These are phyloP conservation scores for Stellera chamaejasme DNA, from an alignment of 345 rosid species.

Conservation along the genomic window DNA sequence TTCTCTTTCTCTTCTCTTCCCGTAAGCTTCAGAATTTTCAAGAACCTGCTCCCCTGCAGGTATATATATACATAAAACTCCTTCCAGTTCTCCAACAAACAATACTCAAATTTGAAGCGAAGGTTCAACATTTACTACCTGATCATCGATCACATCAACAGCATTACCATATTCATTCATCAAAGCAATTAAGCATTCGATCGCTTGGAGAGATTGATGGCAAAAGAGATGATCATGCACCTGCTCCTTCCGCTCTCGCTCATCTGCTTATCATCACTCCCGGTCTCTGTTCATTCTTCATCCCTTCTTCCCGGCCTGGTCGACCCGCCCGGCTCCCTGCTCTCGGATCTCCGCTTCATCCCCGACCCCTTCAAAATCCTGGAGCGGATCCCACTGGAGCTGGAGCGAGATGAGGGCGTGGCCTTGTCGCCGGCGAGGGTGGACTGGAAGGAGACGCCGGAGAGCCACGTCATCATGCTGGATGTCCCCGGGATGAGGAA, in stretches of 20 bases:
- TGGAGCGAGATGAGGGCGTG: constrained; percentile 37
- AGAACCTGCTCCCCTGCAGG: constrained; percentile 5
- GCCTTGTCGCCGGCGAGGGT: constrained; percentile 46
- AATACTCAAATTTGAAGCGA: background rate
- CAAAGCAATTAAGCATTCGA: background rate
- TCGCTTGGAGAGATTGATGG: constrained; percentile 1
- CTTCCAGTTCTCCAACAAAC: no score
- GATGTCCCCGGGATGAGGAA: constrained; percentile 74
- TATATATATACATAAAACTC: constrained; percentile 4
- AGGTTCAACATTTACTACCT: no score
- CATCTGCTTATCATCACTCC: constrained; percentile 7
- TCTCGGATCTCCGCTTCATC: constrained; percentile 27
- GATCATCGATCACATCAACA: no score
- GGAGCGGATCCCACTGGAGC: constrained; percentile 53
- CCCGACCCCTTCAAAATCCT: constrained; percentile 54
- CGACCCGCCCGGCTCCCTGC: constrained; percentile 34
- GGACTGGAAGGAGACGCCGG: constrained; percentile 85
- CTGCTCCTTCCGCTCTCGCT: constrained; percentile 4
- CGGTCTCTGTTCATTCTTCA: background rate
- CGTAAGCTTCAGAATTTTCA: constrained; percentile 16
- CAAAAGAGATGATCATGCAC: constrained; percentile 13
- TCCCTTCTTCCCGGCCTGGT: constrained; percentile 30
- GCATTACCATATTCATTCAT: no score
- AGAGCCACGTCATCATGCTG: constrained; percentile 50
- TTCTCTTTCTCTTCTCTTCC: constrained; percentile 8